phyloP scores from a whole-genome alignment of 805 yeast genomes.

The Yarrowia sp. region DNA sequence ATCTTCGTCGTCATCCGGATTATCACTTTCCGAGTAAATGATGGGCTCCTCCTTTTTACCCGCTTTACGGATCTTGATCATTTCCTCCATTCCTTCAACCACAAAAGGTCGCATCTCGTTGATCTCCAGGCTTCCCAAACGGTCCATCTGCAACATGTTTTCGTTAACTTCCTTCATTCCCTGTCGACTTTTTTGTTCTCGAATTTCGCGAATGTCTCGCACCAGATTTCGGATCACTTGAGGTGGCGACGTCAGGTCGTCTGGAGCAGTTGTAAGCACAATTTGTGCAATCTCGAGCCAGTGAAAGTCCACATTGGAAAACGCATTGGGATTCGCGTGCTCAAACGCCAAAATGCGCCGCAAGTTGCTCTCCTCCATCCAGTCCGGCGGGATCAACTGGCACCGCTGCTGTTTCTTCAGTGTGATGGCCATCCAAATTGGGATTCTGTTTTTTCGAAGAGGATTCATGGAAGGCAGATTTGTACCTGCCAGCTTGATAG shows the following conservation, averaged over 20 bases:
- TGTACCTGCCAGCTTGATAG: slow-evolving; percentile 59
- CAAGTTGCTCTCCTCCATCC: slow-evolving; percentile 64
- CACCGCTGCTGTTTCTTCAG: slow-evolving; percentile 84
- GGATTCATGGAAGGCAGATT: slow-evolving; percentile 56
- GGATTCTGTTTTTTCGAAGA: slow-evolving; percentile 65
- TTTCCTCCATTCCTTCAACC: slow-evolving; percentile 72
- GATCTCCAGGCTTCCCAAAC: slow-evolving; percentile 77
- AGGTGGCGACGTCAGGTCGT: slow-evolving; percentile 73
- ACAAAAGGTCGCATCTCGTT: slow-evolving; percentile 86
- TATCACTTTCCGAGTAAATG: slow-evolving; percentile 11
- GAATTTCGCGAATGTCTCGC: slow-evolving; percentile 80
- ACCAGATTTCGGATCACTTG: slow-evolving; percentile 66
- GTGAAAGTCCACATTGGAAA: slow-evolving; percentile 57
- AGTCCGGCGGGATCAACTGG: slow-evolving; percentile 77
- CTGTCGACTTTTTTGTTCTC: slow-evolving; percentile 74
- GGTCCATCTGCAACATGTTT: slow-evolving; percentile 76
- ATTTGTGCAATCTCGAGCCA: slow-evolving; percentile 84
- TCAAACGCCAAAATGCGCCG: slow-evolving; percentile 66
- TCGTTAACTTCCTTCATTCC: slow-evolving; percentile 80
- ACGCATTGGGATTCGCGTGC: slow-evolving; percentile 52
- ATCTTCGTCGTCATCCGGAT: slow-evolving; percentile 16
- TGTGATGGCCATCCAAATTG: slow-evolving; percentile 84
- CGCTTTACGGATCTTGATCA: slow-evolving; percentile 54
- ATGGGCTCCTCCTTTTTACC: slow-evolving; percentile 29
- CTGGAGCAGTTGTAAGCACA: slow-evolving; percentile 65